Conservation (phyloP, 1,139 yeast genomes). For the Zygoascus sp. region DNA sequence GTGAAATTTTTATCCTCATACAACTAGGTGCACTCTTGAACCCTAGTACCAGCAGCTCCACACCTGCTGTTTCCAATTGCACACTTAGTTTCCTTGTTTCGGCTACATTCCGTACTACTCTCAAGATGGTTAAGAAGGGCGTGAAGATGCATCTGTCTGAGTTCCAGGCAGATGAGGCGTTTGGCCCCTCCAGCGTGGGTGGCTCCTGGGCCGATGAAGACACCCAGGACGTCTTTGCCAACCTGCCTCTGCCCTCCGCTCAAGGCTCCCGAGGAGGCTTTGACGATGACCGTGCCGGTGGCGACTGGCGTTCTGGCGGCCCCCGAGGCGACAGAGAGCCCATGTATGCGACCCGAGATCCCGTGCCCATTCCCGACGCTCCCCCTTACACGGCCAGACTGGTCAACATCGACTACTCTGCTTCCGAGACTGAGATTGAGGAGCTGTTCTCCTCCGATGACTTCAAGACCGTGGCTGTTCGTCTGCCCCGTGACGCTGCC, state of each 20-base stretch:
- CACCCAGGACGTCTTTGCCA: constrained; percentile 17
- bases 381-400: constrained; percentile 92
- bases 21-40: not conserved
- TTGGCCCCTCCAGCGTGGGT: constrained; percentile 21
- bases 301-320: constrained; percentile 11
- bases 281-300: constrained; percentile 1
- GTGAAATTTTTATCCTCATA: not conserved
- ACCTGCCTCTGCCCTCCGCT: constrained; percentile 20
- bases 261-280: constrained; percentile 6
- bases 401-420: constrained; percentile 82
- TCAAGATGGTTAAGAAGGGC: constrained; percentile 45
- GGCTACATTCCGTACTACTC: not conserved
- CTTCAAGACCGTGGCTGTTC: constrained; percentile 57
- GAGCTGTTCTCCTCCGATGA: constrained; percentile 56
- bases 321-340: constrained; percentile 11
- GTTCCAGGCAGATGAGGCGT: constrained; percentile 38
- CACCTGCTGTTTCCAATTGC: not conserved
- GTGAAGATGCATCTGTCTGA: constrained; percentile 55
- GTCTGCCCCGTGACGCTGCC: constrained; percentile 58
- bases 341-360: constrained; percentile 41
- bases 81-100: not conserved
- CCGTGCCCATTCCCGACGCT: constrained; percentile 80
- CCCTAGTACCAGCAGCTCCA: constrained; percentile 1
- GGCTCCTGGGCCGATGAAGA: constrained; percentile 32
- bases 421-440: constrained; percentile 58